phyloP scores from a whole-genome alignment of 768 basidiomycete species.

The Melanogaster broomeanus region DNA sequence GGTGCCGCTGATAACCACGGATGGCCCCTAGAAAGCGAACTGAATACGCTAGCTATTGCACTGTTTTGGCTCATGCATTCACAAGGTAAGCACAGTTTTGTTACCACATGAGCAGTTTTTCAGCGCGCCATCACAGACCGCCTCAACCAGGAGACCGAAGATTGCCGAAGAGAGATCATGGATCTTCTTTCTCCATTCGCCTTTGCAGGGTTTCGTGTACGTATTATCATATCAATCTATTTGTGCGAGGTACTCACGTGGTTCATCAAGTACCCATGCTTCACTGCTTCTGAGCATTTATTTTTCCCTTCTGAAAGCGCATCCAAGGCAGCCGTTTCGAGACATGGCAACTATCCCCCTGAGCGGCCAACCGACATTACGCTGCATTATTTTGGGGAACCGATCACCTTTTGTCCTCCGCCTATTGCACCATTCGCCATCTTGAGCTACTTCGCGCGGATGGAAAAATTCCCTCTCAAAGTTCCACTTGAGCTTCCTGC shows the following conservation, averaged over 20 bases:
- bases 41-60: conserved; percentile 47
- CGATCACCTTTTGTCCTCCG: conserved; percentile 37
- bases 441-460: conserved; percentile 47
- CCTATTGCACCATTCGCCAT: conserved; percentile 48
- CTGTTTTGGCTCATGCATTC: conserved; percentile 51
- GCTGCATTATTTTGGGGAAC: conserved; percentile 46
- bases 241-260: conserved; percentile 7
- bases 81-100: conserved; percentile 8
- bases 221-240: conserved; percentile 18
- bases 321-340: conserved; percentile 14
- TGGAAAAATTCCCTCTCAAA: conserved; percentile 34
- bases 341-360: conserved; percentile 31
- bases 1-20: conserved; percentile 40
- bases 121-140: conserved; percentile 7
- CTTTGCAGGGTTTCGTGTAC: conserved; percentile 50
- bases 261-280: conserved; percentile 38
- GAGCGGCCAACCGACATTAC: conserved; percentile 30
- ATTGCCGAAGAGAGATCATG: conserved; percentile 35
- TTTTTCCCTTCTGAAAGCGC: conserved; percentile 23
- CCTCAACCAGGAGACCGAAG: conserved; percentile 36
- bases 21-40: conserved; percentile 51
- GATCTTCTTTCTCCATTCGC: conserved; percentile 45
- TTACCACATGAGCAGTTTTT: background rate
- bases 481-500: conserved; percentile 44
- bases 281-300: conserved; percentile 36